Conservation (phyloP, 2,329 filamentous ascomycete species). For the Neoarthrinium moseri region DNA sequence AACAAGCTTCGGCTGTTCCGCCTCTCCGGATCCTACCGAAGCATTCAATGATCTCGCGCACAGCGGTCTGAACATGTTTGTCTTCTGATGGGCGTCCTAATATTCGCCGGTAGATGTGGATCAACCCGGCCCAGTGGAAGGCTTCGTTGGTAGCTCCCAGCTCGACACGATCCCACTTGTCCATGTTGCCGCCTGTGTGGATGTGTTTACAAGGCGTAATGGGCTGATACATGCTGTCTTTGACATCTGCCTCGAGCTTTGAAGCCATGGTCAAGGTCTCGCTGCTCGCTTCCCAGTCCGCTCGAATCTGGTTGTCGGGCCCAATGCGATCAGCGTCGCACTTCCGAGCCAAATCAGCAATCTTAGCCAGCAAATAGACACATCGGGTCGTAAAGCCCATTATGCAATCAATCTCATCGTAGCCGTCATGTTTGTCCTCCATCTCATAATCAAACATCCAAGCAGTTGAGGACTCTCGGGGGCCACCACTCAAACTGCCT, state of each 20-base stretch:
- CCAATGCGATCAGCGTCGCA: slow-evolving; percentile 67
- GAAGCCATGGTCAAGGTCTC: slow-evolving; percentile 56
- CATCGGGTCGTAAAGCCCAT: slow-evolving; percentile 75
- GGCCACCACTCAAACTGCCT: slow-evolving; percentile 66
- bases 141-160: slow-evolving; percentile 73
- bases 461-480: slow-evolving; percentile 47
- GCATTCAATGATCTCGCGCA: slow-evolving; percentile 61
- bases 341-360: slow-evolving; percentile 68
- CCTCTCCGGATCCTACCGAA: slow-evolving; percentile 63
- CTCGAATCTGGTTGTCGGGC: slow-evolving; percentile 43
- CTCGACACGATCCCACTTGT: slow-evolving; percentile 59
- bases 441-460: slow-evolving; percentile 50
- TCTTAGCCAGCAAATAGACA: slow-evolving; percentile 67
- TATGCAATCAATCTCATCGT: slow-evolving; percentile 76
- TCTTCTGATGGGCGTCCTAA: slow-evolving; percentile 59
- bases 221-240: slow-evolving; percentile 48
- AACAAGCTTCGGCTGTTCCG: slow-evolving; percentile 70
- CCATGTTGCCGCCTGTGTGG: slow-evolving; percentile 46
- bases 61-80: slow-evolving; percentile 59
- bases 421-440: slow-evolving; percentile 50
- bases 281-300: slow-evolving; percentile 57
- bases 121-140: slow-evolving; percentile 75
- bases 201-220: slow-evolving; percentile 45
- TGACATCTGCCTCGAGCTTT: slow-evolving; percentile 59
- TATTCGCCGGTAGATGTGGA: slow-evolving; percentile 74